A percentile compares a stretch with the other conserved stretches of the same genome.
Conservation (phyloP, 805 yeast species). For the Dipodascus albidus region DNA sequence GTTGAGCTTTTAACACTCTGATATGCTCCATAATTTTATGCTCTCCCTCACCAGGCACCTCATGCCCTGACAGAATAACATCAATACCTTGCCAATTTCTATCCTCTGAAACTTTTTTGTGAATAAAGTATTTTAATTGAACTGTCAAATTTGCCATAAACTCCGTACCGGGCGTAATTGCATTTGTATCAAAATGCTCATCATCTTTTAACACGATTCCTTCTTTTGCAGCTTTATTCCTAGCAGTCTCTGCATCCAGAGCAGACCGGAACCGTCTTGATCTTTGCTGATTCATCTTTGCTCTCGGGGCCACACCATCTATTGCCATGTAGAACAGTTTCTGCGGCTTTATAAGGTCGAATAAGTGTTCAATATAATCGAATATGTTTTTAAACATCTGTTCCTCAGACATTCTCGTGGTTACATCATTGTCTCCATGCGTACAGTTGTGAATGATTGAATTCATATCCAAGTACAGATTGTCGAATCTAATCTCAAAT, state of each 20-base stretch:
- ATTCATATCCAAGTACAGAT: constrained; percentile 93
- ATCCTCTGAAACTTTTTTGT: constrained; percentile 78
- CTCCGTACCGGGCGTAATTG: constrained; percentile 95
- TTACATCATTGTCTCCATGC: constrained; percentile 65
- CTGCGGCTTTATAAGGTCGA: constrained; percentile 76
- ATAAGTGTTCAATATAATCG: constrained; percentile 87
- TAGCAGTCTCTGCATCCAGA: constrained; percentile 73
- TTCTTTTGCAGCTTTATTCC: constrained; percentile 57
- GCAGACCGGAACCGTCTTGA: constrained; percentile 93
- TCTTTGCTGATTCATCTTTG: constrained; percentile 97
- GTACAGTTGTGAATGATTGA: constrained; percentile 86
- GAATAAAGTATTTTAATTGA: constrained; percentile 76
- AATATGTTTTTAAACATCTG: constrained; percentile 89
- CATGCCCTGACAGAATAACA: constrained; percentile 80
- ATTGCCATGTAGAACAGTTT: constrained; percentile 90
- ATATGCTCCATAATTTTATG: constrained; percentile 94
- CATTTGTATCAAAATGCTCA: constrained; percentile 80
- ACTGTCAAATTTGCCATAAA: constrained; percentile 84
- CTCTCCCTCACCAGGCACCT: constrained; percentile 98
- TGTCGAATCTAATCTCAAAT: constrained; percentile 47
- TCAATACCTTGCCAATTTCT: constrained; percentile 73
- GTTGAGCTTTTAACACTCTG: constrained; percentile 64
- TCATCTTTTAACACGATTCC: constrained; percentile 74
- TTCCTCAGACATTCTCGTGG: constrained; percentile 67
- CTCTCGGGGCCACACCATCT: constrained; percentile 98